A percentile compares a stretch with the other conserved stretches of the same genome.
These are phyloP conservation scores for Punica granatum DNA, from an alignment of 345 rosid genomes.

Conservation along the genomic window DNA sequence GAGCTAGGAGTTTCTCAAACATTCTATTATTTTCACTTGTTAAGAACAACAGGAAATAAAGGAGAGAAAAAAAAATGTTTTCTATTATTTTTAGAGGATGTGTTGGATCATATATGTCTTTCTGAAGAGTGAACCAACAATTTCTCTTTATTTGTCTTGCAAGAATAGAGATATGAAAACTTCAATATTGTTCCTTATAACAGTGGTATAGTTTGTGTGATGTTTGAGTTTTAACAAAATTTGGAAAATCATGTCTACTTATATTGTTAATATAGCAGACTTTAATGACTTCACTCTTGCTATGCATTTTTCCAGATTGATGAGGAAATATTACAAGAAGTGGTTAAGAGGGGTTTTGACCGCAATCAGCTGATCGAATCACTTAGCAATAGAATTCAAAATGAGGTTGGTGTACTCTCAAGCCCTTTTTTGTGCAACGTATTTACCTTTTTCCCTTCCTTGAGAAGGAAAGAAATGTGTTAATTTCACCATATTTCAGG, in stretches of 20 bases:
- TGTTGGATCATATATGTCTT: not conserved
- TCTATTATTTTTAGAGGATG: not conserved
- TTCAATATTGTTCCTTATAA: not conserved
- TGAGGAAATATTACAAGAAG: conserved; percentile 91
- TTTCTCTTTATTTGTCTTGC: not conserved
- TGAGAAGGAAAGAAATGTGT: not conserved
- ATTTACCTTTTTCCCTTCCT: conserved; percentile 5
- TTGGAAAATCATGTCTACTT: not conserved
- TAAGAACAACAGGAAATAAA: not conserved
- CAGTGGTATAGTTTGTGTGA: not conserved
- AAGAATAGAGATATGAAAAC: not conserved
- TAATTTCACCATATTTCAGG: conserved; percentile 43
- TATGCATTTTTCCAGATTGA: conserved; percentile 57
- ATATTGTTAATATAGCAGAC: not conserved
- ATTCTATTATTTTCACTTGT: not conserved
- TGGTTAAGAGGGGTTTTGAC: conserved; percentile 79
- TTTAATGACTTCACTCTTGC: not conserved
- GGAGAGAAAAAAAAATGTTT: not conserved
- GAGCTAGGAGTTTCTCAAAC: not conserved
- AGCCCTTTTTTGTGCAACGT: not conserved
- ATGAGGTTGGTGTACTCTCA: conserved; percentile 47
- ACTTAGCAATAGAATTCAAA: conserved; percentile 73
- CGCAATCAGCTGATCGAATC: conserved; percentile 70
- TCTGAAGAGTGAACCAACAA: not conserved
- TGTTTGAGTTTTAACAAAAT: not conserved